A percentile compares a stretch with the other conserved stretches of the same genome.
phyloP scores from a whole-genome alignment of 768 basidiomycete species.

The Boletus sensibilis region DNA sequence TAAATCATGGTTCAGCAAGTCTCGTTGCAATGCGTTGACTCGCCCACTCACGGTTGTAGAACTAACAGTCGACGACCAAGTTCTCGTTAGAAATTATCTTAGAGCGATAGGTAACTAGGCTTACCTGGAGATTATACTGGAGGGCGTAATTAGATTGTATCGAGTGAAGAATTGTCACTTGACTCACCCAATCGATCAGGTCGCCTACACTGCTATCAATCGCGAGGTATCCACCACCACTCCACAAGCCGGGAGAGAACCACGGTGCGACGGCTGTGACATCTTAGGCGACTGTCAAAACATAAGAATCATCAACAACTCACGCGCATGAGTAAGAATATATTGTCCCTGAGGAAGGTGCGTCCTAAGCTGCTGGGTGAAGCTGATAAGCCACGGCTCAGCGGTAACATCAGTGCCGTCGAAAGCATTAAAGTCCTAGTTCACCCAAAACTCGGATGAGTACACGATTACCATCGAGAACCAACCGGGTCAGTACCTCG shows the following conservation, averaged over 20 bases:
- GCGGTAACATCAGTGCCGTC: slow-evolving; percentile 26
- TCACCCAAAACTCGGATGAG: not conserved
- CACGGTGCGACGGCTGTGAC: slow-evolving; percentile 3
- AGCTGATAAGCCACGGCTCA: slow-evolving; percentile 31
- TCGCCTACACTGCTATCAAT: slow-evolving; percentile 34
- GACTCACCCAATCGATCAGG: slow-evolving; percentile 42
- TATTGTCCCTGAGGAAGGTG: slow-evolving; percentile 20
- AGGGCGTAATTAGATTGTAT: not conserved
- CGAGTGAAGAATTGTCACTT: not conserved
- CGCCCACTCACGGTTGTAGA: slow-evolving; percentile 10
- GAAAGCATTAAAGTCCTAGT: slow-evolving; percentile 30
- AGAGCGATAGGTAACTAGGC: not conserved
- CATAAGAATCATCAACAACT: slow-evolving; percentile 1
- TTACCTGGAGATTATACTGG: not conserved
- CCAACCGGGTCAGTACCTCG: slow-evolving; percentile 27
- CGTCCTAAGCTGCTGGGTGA: slow-evolving; percentile 29
- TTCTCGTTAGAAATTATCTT: not conserved
- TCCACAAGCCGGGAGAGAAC: not conserved
- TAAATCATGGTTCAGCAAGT: not conserved
- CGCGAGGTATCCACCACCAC: slow-evolving; percentile 33
- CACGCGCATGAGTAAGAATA: slow-evolving; percentile 34
- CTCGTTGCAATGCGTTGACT: too few species aligned
- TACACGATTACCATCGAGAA: not conserved
- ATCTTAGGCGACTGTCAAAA: not conserved
- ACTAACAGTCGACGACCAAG: not conserved